Conservation (phyloP, 257 asterid species). For the Solanum verrucosum region DNA sequence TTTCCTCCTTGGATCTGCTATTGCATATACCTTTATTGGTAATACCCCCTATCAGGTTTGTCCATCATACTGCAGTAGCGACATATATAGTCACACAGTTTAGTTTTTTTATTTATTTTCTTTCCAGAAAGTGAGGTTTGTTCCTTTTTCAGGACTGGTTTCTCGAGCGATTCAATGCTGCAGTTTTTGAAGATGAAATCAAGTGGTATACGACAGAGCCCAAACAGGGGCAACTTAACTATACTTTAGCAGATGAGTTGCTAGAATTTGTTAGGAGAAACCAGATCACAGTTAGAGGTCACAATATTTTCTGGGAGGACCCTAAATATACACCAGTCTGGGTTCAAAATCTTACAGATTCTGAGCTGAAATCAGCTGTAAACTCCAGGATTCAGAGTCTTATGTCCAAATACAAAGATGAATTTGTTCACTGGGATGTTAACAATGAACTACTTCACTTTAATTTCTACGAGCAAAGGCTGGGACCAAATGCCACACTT, state of each 20-base stretch:
- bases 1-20: slow-evolving; percentile 49
- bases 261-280: slow-evolving; percentile 28
- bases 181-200: slow-evolving; percentile 41
- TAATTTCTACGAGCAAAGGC: slow-evolving; percentile 27
- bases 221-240: slow-evolving; percentile 19
- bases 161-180: slow-evolving; percentile 25
- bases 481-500: slow-evolving; percentile 36
- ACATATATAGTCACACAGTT: background rate
- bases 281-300: slow-evolving; percentile 28
- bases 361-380: slow-evolving; percentile 20
- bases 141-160: slow-evolving; percentile 26
- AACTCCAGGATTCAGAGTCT: slow-evolving; percentile 25
- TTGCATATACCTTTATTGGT: slow-evolving; percentile 28
- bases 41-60: slow-evolving; percentile 34
- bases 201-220: slow-evolving; percentile 38
- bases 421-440: slow-evolving; percentile 45
- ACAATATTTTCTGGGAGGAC: slow-evolving; percentile 43
- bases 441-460: slow-evolving; percentile 34
- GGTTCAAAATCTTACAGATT: slow-evolving; percentile 28
- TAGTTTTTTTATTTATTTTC: background rate
- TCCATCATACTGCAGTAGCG: background rate
- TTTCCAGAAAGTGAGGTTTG: background rate
- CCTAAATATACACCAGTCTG: slow-evolving; percentile 24
- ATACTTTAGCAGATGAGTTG: slow-evolving; percentile 32
- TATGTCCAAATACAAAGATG: slow-evolving; percentile 26